Evolutionary conservation across 73 alveolate genomes (phyloP), one percentile per base, ranked within the genome.

Genomic region (Tetrahymena borealis): DNA sequence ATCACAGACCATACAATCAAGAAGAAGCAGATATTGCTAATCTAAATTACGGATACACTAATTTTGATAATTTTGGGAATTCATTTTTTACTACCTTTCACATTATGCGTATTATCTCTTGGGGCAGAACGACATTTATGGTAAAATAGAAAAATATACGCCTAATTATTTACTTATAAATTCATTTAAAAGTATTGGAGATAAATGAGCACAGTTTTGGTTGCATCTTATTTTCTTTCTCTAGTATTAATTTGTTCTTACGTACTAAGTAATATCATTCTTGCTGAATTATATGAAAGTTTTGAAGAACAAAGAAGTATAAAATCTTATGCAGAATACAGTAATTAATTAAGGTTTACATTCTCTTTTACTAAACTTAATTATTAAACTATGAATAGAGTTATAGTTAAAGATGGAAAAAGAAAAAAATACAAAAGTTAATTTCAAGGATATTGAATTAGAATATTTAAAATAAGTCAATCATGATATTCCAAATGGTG

Each of bases 261-360:
- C 24, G 79, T 93, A 20, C 31, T 93, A 15, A 40, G 93, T n/a
- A 93, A 93, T 38, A 40, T 93, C 40, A 32, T 93, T 0, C 90
- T 93, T 24, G 95, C 95, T n/a, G 37, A 91, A 39, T 85, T 93
- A n/a, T 93, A 93, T 90, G 95, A 93, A 93, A 79, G 93, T 0
- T 93, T 93, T 93, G 78, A 79, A 85, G 95, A 79, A 15, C 15
- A 39, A n/a, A 93, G 95, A 79, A 79, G 93, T 38, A 93, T 93
- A 38, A 93, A 93, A 60, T 60, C 85, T 15, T 60, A 60, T 60
- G 38, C 85, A 15, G 85, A 60, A 60, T 60, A 60, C 9, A 60
- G 85, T 60, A 60, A 60, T n/a, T n/a, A n/a, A n/a, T n/a, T n/a
- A n/a, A n/a, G n/a, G n/a, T n/a, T n/a, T n/a, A n/a, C n/a, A n/a